A percentile compares a stretch with the other conserved stretches of the same genome.
These are phyloP conservation scores for Poteriospumella lacustris DNA, from an alignment of 108 stramenopile species.

Conservation along the genomic window DNA sequence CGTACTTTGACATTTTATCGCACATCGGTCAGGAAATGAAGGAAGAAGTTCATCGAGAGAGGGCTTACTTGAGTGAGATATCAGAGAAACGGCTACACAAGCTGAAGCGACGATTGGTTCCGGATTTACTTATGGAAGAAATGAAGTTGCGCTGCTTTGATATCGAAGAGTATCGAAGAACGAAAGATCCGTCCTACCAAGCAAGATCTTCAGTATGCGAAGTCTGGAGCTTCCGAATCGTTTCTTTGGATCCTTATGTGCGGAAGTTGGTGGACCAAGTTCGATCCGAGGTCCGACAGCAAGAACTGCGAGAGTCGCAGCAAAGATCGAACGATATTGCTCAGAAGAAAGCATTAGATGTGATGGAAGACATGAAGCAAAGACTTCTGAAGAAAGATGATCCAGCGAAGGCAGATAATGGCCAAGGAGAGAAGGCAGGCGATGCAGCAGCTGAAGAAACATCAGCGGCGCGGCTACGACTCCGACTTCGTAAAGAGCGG, in stretches of 20 bases:
- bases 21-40: conserved; percentile 44
- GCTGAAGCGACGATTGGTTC: conserved; percentile 20
- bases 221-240: background rate
- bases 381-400: background rate
- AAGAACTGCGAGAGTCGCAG: background rate
- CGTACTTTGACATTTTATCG: conserved; percentile 36
- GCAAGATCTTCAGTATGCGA: background rate
- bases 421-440: background rate
- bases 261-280: background rate
- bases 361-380: background rate
- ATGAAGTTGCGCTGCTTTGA: conserved; percentile 1
- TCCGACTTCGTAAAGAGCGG: background rate
- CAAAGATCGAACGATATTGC: background rate
- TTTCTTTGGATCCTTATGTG: background rate
- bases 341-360: conserved; percentile 3
- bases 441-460: background rate
- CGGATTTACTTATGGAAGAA: conserved; percentile 19
- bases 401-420: background rate
- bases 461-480: background rate
- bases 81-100: conserved; percentile 43
- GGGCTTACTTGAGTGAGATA: conserved; percentile 47
- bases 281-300: background rate
- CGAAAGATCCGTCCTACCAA: background rate
- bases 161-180: background rate
- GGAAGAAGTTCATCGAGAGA: conserved; percentile 51